Evolutionary conservation across 306 rosid genomes (phyloP).

Genomic region (Ormosia semicastrata): DNA sequence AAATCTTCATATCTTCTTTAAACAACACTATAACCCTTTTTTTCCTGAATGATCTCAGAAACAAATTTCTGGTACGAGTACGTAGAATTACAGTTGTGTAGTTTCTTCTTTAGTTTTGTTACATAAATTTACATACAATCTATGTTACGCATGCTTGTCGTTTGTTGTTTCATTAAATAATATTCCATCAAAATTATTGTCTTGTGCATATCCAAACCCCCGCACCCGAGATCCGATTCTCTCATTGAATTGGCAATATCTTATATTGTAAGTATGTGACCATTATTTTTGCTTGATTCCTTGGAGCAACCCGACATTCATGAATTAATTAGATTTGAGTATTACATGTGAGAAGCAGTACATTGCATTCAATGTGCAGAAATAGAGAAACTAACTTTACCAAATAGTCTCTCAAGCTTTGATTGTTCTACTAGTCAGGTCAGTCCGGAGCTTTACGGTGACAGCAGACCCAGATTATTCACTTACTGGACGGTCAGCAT

Average conservation of each 20-base stretch:
- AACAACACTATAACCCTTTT: background rate
- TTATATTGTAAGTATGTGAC: background rate
- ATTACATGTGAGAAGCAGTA: background rate
- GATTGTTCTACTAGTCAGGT: constrained; percentile 97
- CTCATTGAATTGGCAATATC: background rate
- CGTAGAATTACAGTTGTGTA: too few species aligned
- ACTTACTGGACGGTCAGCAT: constrained; percentile 94
- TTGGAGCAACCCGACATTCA: background rate
- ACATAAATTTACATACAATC: too few species aligned
- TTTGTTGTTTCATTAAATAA: too few species aligned
- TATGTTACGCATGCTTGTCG: too few species aligned
- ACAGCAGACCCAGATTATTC: constrained; percentile 92
- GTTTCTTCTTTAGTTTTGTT: too few species aligned
- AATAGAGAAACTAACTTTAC: background rate
- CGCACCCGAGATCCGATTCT: background rate
- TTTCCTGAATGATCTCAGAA: background rate
- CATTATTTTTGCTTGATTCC: background rate
- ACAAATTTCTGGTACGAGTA: background rate
- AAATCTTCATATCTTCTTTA: background rate
- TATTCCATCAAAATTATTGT: too few species aligned
- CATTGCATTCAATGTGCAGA: background rate
- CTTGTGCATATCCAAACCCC: background rate
- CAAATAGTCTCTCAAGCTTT: constrained; percentile 50
- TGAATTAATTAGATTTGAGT: background rate
- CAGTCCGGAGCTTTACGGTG: constrained; percentile 99